Evolutionary conservation across 2,329 filamentous ascomycete species (phyloP), one percentile per base, ranked within the genome.

Genomic region (Monosporascus sp.): DNA sequence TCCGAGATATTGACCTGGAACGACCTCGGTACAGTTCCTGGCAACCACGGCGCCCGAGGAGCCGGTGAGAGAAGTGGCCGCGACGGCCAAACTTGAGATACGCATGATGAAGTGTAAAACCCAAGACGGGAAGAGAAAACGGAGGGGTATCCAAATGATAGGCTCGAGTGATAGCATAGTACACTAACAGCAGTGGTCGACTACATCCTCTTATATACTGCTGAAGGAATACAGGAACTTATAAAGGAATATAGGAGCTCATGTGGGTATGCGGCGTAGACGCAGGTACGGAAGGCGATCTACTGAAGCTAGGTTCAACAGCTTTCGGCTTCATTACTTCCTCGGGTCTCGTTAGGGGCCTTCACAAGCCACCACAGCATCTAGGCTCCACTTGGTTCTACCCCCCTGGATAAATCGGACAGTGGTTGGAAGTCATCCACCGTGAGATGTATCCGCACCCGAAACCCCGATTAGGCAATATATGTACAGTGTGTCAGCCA

Each of bases 1-100:
- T 6, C 50, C 50, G 46, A 48, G 36, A 24, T 49, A 52, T 37
- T 52, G 46, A 17, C 35, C 50, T 3, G 45, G 46, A 11, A 31
- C 37, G 5, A 52, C 50, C 20, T 49, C 45, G 37, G 35, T 35
- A n/a, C 50, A 52, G 24, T 46, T 27, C 14, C 37, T 31, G n/a
- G 50, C 44, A 24, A 20, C 35, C 17, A 37, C n/a, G 18, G 22
- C n/a, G 18, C 22, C 41, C 41, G 41, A 15, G 14, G 3, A 44
- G 3, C 17, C 38, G 9, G 18, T 7, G 17, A 44, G n/a, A 20
- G 41, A 18, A 20, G 41, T 20, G n/a, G 20, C 22, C n/a, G 24
- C 43, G 11, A n/a, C 43, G 14, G 43, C 24, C 43, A 3, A 27
- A n/a, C 43, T 25, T 46, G 43, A 46, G 24, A 22, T 22, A 22